phyloP scores from a whole-genome alignment of 2,329 filamentous ascomycete genomes.

The Colletotrichum brevisporum region DNA sequence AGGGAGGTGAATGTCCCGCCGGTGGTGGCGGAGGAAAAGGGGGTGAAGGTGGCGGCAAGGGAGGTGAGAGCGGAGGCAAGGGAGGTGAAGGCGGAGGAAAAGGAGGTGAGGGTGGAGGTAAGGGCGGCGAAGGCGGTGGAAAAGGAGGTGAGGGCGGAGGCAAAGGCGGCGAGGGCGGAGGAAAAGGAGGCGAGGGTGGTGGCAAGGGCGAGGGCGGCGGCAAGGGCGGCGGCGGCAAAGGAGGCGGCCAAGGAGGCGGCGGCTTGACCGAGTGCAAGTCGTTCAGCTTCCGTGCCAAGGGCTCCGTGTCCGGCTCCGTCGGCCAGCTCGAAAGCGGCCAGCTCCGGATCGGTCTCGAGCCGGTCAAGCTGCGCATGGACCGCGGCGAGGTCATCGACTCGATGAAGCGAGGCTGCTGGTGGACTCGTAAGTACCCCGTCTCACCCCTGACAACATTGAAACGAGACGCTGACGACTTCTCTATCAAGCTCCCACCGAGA shows the following conservation, averaged over 20 bases:
- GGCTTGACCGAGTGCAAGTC: conserved; percentile 46
- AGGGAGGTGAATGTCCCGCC: neutral
- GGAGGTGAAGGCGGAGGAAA: neutral
- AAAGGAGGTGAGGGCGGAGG: neutral
- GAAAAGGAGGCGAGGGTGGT: conserved; percentile 2
- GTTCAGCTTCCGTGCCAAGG: conserved; percentile 66
- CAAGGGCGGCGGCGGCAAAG: conserved; percentile 2
- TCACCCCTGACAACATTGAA: too few species aligned
- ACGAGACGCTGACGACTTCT: neutral
- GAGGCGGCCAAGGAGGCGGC: neutral
- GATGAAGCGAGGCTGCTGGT: conserved; percentile 72
- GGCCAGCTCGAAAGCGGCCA: conserved; percentile 75
- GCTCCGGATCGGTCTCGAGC: conserved; percentile 63
- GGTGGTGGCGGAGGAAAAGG: conserved; percentile 3
- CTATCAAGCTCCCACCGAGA: conserved; percentile 63
- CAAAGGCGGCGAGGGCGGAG: conserved; percentile 7
- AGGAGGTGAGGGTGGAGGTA: conserved; percentile 2
- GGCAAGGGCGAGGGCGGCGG: conserved; percentile 1
- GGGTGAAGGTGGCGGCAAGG: neutral
- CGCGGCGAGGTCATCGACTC: conserved; percentile 69
- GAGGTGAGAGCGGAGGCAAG: neutral
- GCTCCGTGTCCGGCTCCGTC: conserved; percentile 65
- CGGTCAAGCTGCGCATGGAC: conserved; percentile 60
- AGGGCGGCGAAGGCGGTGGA: neutral
- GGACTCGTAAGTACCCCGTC: conserved; percentile 64